These are phyloP conservation scores for Delitschia confertaspora DNA, from an alignment of 495 filamentous ascomycete genomes.

Conservation along the genomic window DNA sequence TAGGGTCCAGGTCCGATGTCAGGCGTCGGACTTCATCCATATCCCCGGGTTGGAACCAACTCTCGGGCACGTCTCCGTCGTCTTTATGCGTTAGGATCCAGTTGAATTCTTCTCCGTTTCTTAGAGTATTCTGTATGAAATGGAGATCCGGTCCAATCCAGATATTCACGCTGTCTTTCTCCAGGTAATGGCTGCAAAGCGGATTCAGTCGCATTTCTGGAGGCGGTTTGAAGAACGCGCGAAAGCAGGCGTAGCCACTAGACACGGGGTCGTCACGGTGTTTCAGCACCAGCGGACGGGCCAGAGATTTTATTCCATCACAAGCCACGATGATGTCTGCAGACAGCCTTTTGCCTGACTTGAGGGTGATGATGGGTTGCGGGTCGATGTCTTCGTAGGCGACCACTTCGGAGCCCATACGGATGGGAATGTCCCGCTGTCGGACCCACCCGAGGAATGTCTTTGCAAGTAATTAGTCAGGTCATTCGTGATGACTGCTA, in stretches of 20 bases:
- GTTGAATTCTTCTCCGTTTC: conserved; percentile 54
- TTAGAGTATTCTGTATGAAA: conserved; percentile 46
- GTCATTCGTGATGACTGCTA: no score
- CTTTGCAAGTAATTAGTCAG: no score
- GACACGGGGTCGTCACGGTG: conserved; percentile 51
- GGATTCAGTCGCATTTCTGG: conserved; percentile 32
- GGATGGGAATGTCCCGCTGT: conserved; percentile 42
- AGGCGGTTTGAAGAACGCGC: conserved; percentile 24
- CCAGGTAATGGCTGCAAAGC: conserved; percentile 23
- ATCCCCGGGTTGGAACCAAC: conserved; percentile 54
- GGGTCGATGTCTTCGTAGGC: conserved; percentile 38
- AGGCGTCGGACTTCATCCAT: conserved; percentile 52
- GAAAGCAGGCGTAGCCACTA: conserved; percentile 46
- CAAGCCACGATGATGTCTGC: conserved; percentile 55
- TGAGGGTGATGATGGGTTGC: conserved; percentile 39
- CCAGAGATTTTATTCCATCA: conserved; percentile 53
- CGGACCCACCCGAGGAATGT: conserved; percentile 42
- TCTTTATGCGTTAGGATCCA: conserved; percentile 64
- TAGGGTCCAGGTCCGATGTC: conserved; percentile 53
- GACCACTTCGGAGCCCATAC: conserved; percentile 42
- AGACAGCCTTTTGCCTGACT: conserved; percentile 40
- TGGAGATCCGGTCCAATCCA: conserved; percentile 34
- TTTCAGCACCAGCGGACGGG: conserved; percentile 51
- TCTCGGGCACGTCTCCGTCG: conserved; percentile 53
- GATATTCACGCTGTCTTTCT: conserved; percentile 28